Evolutionary conservation across 2,329 filamentous ascomycete species (phyloP).

Genomic region (Thermoascus crustaceus): DNA sequence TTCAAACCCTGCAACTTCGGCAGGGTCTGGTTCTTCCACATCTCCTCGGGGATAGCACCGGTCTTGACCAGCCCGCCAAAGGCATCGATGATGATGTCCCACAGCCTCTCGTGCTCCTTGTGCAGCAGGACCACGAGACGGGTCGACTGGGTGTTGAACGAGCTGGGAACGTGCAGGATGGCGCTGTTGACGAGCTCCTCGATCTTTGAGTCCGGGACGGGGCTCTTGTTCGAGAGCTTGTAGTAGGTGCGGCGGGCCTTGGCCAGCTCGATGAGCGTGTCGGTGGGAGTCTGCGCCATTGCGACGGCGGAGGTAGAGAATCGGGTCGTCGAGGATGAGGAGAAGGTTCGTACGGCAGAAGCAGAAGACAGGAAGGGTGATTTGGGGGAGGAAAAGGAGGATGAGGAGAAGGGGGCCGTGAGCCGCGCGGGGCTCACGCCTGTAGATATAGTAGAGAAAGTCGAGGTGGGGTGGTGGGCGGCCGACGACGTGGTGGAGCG

Average conservation of each 20-base stretch:
- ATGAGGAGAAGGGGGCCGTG: too few species aligned
- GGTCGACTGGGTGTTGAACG: conserved; percentile 84
- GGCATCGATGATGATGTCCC: conserved; percentile 61
- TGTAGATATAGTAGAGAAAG: conserved; percentile 6
- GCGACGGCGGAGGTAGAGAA: conserved; percentile 4
- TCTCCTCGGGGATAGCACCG: conserved; percentile 38
- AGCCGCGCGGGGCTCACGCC: conserved; percentile 2
- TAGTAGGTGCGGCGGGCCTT: conserved; percentile 31
- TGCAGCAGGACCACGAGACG: conserved; percentile 71
- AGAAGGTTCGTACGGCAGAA: not conserved
- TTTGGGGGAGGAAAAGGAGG: not conserved
- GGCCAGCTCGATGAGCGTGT: conserved; percentile 22
- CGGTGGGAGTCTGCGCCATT: conserved; percentile 12
- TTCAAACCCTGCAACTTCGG: conserved; percentile 53
- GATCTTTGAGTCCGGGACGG: conserved; percentile 29
- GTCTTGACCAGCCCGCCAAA: conserved; percentile 61
- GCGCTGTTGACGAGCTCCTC: conserved; percentile 36
- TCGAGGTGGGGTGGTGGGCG: conserved; percentile 2
- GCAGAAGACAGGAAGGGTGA: not conserved
- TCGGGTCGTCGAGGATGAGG: conserved; percentile 3
- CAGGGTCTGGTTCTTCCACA: conserved; percentile 45
- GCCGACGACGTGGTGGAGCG: not conserved
- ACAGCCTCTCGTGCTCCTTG: conserved; percentile 78
- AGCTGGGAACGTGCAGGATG: conserved; percentile 63
- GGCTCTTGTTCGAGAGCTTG: conserved; percentile 24